Evolutionary conservation across 306 rosid genomes (phyloP), one percentile per base, ranked within the genome.

Genomic region (Pyrus bretschneideri): DNA sequence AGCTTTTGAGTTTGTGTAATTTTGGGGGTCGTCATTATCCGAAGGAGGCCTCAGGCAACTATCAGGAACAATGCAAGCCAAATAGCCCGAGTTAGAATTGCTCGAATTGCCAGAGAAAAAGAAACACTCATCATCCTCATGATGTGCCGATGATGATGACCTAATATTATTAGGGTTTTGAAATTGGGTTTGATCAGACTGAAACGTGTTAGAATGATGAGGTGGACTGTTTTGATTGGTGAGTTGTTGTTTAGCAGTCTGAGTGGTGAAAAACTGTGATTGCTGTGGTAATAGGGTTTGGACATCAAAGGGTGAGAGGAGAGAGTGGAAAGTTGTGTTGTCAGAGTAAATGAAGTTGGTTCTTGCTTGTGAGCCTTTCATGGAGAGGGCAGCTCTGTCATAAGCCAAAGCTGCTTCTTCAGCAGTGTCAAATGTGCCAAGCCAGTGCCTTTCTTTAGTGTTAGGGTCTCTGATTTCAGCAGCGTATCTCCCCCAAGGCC

Each of bases 321-420:
- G 87, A 52, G 95, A 80, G 46, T 87, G 97, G 67, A 88, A 92
- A 75, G 80, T 77, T 59, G 89, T 75, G 73, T 85, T 88, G 67
- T 93, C 89, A 80, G 98, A 71, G 86, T 96, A 96, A 59, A 96
- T 79, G 74, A 96, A 96, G 78, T 96, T 96, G 52, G 99, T 96
- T 82, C 99, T 88, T 44, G 99, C 98, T 84, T 96, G 98, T 14
- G 80, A 85, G 74, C 99, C 99, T 85, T 96, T 96, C 90, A 96
- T 96, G 85, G 98, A 93, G 25, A 96, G 77, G 76, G 99, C 99
- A 77, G 99, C 99, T 81, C 97, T 88, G 81, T 96, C 99, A 91
- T 96, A 96, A 86, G 99, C 99, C 77, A 96, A 87, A 76, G 99
- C 99, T n/a, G 99, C 99, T 84, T 96, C 99, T 79, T 93, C 93